Conservation (phyloP, 2,329 filamentous ascomycete genomes). For the Claviceps africana region DNA sequence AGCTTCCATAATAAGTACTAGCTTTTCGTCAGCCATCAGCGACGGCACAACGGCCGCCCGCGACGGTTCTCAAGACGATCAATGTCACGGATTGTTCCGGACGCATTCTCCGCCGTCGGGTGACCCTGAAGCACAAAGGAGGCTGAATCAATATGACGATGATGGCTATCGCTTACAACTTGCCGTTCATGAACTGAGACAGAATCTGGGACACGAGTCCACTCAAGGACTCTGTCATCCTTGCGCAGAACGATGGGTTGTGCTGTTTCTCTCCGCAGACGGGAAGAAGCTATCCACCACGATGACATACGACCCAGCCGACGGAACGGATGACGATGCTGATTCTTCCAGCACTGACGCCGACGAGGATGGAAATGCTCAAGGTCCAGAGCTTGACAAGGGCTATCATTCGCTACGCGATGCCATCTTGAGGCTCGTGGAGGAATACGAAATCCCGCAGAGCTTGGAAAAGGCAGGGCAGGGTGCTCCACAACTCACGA, state of each 20-base stretch:
- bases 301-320: conserved; percentile 58
- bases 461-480: conserved; percentile 45
- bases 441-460: conserved; percentile 69
- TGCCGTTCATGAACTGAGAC: conserved; percentile 57
- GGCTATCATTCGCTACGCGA: conserved; percentile 72
- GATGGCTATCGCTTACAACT: conserved; percentile 51
- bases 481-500: conserved; percentile 50
- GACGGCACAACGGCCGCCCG: conserved; percentile 49
- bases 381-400: conserved; percentile 53
- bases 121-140: conserved; percentile 29
- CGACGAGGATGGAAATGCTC: conserved; percentile 46
- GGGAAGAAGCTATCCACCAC: conserved; percentile 55
- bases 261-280: conserved; percentile 63
- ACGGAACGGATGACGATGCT: conserved; percentile 52
- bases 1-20: conserved; percentile 58
- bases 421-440: conserved; percentile 65
- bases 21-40: conserved; percentile 57
- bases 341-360: conserved; percentile 47
- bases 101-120: conserved; percentile 40
- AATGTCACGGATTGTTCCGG: conserved; percentile 32
- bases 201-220: conserved; percentile 48
- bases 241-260: conserved; percentile 70
- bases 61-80: conserved; percentile 47
- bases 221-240: conserved; percentile 60
- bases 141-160: conserved; percentile 42